phyloP scores from a whole-genome alignment of 2,329 filamentous ascomycete genomes.

The Aspergillus ochraceus region DNA sequence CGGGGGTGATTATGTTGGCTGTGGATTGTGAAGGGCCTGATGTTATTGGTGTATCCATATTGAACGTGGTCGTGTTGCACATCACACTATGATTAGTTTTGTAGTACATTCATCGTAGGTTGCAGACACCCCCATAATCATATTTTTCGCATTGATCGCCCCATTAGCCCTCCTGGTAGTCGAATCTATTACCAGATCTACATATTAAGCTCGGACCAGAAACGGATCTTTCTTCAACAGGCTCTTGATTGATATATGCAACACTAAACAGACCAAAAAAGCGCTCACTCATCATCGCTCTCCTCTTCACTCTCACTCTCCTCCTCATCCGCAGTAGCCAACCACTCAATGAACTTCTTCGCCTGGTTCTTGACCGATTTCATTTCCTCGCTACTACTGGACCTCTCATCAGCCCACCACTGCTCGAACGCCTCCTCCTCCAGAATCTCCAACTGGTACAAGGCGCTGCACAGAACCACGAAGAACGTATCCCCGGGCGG shows the following conservation, averaged over 20 bases:
- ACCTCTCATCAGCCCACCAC: conserved; percentile 82
- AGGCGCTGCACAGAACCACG: conserved; percentile 75
- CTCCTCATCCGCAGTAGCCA: conserved; percentile 73
- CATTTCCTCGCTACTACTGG: conserved; percentile 68
- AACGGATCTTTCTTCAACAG: no score
- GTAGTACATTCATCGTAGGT: no score
- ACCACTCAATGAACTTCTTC: conserved; percentile 77
- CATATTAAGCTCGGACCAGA: no score
- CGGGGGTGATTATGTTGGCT: no score
- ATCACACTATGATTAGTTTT: no score
- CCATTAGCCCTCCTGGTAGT: no score
- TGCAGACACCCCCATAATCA: no score
- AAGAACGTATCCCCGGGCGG: conserved; percentile 69
- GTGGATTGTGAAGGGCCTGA: no score
- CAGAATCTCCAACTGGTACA: conserved; percentile 80
- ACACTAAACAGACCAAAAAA: background rate
- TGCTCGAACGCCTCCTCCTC: conserved; percentile 84
- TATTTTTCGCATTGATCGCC: no score
- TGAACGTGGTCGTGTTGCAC: no score
- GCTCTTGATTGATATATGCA: background rate
- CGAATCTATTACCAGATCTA: no score
- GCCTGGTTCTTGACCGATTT: conserved; percentile 70
- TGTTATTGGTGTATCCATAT: no score
- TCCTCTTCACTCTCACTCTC: conserved; percentile 53
- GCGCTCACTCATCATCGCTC: background rate